Evolutionary conservation across 495 filamentous ascomycete species (phyloP), one percentile per base, ranked within the genome.

Genomic region (Penicillium antarcticum): DNA sequence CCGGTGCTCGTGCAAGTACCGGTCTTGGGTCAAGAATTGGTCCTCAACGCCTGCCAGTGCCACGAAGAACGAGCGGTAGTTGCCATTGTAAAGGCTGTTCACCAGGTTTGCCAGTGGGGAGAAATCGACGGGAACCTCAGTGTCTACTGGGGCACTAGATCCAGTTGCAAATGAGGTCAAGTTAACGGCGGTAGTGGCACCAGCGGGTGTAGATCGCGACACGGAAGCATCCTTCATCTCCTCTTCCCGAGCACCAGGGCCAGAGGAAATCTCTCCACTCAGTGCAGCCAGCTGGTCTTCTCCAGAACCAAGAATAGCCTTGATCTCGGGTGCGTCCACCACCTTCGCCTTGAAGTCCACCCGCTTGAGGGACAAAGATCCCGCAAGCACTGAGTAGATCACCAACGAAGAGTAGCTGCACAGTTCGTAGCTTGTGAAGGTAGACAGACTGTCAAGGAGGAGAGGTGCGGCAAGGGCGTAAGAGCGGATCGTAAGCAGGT

Each of bases 291-390:
- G 71, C 60, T 88, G 89, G 56, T 97, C 92, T 46, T 92, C 89
- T 19, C 87, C 84, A 59, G 91, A 85, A 48, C 95, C 94, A 8
- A 98, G 80, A 42, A 98, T 92, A 14, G 94, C 95, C 69, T 90
- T 90, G 77, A 97, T 97, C 72, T 98, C 94, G 3, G 94, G 92
- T 11, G 94, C 95, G 69, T 98, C 94, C 37, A 97, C 90, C 16
- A 98, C 94, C 74, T 97, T 97, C 48, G 87, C 87, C 76, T 98
- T 98, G 80, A 98, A 98, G 69, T 98, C 94, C 10, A 97, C 89
- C 37, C 94, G 86, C 76, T 96, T 96, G 45, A 98, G 80, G 26
- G 92, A 92, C 45, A 97, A 82, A 4, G 92, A 94, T 48, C 94
- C 94, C 33, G 94, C 91, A 39, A 98, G 84, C 36, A 97, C 91